Evolutionary conservation across 2,329 filamentous ascomycete genomes (phyloP), one percentile per base, ranked within the genome.

Genomic region (Neobulgaria alba): DNA sequence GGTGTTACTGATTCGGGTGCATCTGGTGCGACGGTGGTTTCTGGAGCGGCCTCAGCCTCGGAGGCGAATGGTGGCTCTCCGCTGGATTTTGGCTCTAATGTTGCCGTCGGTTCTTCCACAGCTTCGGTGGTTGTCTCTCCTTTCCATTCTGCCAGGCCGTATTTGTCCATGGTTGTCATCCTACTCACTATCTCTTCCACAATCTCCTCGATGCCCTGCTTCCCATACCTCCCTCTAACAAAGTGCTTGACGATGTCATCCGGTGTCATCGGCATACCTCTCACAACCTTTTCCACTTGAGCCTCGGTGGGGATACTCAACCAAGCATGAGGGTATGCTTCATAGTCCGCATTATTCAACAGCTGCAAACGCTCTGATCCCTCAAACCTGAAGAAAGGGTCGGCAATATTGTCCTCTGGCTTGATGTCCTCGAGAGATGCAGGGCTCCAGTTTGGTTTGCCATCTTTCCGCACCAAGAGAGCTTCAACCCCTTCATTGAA

Each of bases 401-500:
- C 69, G 5, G 67, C 62, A 29, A 90, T 70, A 37, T 68, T 59
- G 15, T 74, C 68, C 33, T 68, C 59, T 12, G 61, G 57, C 12
- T 69, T 57, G 39, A 94, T 75, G 29, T 82, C 79, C n/a, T 77
- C 71, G 2, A 96, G 70, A 5, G 73, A 77, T 32, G 74, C 71
- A 3, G 88, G 89, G 49, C 82, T 63, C 92, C 92, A 98, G 46
- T 72, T 52, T 12, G 58, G 65, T 53, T 58, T 57, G 14, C 59
- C 55, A 10, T 54, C 68, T 65, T 87, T 87, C 57, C 77, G 72
- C 54, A 92, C 74, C 30, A 98, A 72, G 36, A 82, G 74, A 17
- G 87, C 82, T 38, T 77, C 77, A n/a, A 98, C 90, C 39, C 92
- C 92, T 65, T 94, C 86, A 32, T 79, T 79, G 58, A 98, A 98